Evolutionary conservation across 306 rosid species (phyloP).

Genomic region (Sicyos edulis): DNA sequence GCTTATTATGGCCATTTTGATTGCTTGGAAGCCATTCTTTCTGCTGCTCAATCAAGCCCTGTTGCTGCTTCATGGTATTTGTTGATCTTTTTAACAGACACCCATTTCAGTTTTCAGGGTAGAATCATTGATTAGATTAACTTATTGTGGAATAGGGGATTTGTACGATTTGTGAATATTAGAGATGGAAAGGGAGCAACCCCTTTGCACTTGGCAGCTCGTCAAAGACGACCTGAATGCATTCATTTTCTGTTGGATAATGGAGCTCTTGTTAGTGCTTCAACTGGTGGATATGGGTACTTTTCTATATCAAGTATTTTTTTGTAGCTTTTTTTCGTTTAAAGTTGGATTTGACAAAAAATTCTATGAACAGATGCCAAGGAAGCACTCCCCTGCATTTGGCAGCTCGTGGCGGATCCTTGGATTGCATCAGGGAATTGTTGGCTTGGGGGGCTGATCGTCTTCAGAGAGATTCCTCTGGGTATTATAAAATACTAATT

Average conservation of each 20-base stretch:
- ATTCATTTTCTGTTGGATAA: constrained; percentile 67
- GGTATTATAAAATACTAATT: constrained; percentile 38
- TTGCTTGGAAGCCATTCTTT: constrained; percentile 74
- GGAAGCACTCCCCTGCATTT: constrained; percentile 96
- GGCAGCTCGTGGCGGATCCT: constrained; percentile 93
- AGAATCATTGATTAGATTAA: neutral
- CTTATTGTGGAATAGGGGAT: constrained; percentile 53
- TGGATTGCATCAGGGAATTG: constrained; percentile 75
- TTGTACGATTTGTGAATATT: constrained; percentile 83
- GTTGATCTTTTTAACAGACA: neutral
- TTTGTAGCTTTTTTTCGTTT: constrained; percentile 16
- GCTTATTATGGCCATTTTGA: constrained; percentile 82
- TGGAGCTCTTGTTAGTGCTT: constrained; percentile 90
- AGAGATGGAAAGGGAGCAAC: constrained; percentile 90
- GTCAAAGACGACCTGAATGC: constrained; percentile 73
- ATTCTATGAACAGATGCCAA: constrained; percentile 55
- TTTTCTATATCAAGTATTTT: neutral
- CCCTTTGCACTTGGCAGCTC: constrained; percentile 89
- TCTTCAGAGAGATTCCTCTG: constrained; percentile 78
- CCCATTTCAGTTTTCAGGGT: neutral
- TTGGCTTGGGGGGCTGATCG: constrained; percentile 99
- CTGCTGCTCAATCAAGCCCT: constrained; percentile 72
- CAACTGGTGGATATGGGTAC: constrained; percentile 84
- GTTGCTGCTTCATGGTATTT: constrained; percentile 85
- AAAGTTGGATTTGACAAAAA: constrained; percentile 19